Evolutionary conservation across 129 eudicot species (phyloP), one percentile per base, ranked within the genome.

Genomic region (Flaveria bidentis): DNA sequence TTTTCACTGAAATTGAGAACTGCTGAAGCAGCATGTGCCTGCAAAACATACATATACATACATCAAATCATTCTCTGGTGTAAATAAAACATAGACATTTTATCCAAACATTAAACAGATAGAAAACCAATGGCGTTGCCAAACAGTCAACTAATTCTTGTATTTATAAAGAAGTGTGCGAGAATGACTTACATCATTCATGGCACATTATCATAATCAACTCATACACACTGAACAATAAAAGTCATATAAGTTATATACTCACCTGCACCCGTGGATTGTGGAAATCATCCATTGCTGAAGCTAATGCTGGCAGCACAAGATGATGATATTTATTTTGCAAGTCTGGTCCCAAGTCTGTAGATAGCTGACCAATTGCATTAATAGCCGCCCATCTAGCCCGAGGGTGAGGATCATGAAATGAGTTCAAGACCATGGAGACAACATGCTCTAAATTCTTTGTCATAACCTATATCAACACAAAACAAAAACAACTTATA

Each of bases 1-100:
- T 91, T 91, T 80, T 94, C 98, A 71, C 97, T 91, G 75, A 94
- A 94, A 82, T 94, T 94, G 47, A 94, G 84, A 60, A 94, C 93
- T 42, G 97, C 97, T 67, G 97, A 92, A 71, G 97, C 97, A 70
- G 97, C 96, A 82, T 92, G 97, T 53, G 98, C 98, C 98, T 94
- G 86, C 78, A 80, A 75, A 84, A 77, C 52, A 82, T 58, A 61
- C 57, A 75, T 42, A 57, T 58, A 55, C 39, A 76, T 33, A 8
- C 25, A 65, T n/a, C 22, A 18, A 69, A 49, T 57, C 61, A 69
- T 68, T 55, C 68, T 56, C 10, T 9, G n/a, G 75, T 45, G 61
- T 25, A 53, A 23, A 15, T 36, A 66, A 5, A 67, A 17, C 45
- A 66, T 2, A 67, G 42, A 67, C 67, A 36, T n/a, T 7, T 67